Evolutionary conservation across 208 protist genomes (phyloP).

Genomic region (Trypanosoma melophagium): DNA sequence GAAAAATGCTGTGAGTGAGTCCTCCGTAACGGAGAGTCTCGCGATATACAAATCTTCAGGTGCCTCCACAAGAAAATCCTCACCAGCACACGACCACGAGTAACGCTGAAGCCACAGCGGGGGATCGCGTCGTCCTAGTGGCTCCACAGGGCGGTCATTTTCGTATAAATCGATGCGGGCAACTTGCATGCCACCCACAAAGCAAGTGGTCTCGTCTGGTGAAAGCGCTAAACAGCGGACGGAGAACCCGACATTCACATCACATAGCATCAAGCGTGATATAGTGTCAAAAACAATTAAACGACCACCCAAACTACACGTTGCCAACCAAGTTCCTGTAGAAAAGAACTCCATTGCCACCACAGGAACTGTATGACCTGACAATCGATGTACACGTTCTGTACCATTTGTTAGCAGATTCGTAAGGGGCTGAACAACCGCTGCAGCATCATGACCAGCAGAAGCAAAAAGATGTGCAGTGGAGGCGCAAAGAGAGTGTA

Average conservation of each 20-base stretch:
- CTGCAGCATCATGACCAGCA: slow-evolving; percentile 63
- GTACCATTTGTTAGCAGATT: slow-evolving; percentile 28
- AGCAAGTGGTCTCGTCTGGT: slow-evolving; percentile 62
- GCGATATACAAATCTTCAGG: slow-evolving; percentile 22
- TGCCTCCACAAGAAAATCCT: slow-evolving; percentile 1
- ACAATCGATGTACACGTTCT: slow-evolving; percentile 30
- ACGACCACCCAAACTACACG: slow-evolving; percentile 25
- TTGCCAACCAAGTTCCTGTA: slow-evolving; percentile 32
- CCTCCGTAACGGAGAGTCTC: not conserved
- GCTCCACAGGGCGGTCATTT: slow-evolving; percentile 21
- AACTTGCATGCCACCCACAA: slow-evolving; percentile 54
- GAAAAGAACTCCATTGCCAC: slow-evolving; percentile 35
- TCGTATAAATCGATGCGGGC: slow-evolving; percentile 51
- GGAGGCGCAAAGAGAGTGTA: slow-evolving; percentile 56
- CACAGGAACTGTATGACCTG: slow-evolving; percentile 54
- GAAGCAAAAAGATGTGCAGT: slow-evolving; percentile 53
- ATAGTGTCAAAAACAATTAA: slow-evolving; percentile 43
- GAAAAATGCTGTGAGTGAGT: slow-evolving; percentile 14
- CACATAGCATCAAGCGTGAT: slow-evolving; percentile 27
- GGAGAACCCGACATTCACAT: slow-evolving; percentile 46
- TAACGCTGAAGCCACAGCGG: slow-evolving; percentile 26
- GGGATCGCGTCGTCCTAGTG: slow-evolving; percentile 12
- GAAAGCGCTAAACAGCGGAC: slow-evolving; percentile 46
- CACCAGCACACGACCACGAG: slow-evolving; percentile 8
- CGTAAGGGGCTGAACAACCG: slow-evolving; percentile 45